These are phyloP conservation scores for Sugiyamaella boreocaroliniensis DNA, from an alignment of 805 yeast species.

Conservation along the genomic window DNA sequence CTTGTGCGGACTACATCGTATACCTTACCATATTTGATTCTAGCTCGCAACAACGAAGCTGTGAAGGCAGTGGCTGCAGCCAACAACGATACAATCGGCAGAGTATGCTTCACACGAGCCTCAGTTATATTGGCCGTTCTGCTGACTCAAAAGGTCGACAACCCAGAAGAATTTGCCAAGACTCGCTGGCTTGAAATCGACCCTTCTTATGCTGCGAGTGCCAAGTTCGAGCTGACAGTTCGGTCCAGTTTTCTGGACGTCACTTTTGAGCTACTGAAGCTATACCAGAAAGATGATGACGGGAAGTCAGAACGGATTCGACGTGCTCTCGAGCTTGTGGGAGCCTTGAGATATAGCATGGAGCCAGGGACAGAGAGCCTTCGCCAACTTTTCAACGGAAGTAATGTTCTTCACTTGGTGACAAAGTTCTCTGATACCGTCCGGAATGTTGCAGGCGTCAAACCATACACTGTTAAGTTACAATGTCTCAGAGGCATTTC, in stretches of 20 bases:
- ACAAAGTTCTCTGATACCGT: constrained; percentile 66
- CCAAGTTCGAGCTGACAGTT: background rate
- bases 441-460: constrained; percentile 63
- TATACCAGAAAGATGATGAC: constrained; percentile 29
- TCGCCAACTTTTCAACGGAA: constrained; percentile 39
- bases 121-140: constrained; percentile 53
- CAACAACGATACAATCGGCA: constrained; percentile 37
- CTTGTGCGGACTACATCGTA: constrained; percentile 61
- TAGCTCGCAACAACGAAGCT: constrained; percentile 55
- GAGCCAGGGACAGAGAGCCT: constrained; percentile 8
- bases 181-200: constrained; percentile 48
- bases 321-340: constrained; percentile 3
- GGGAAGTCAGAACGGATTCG: background rate
- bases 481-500: constrained; percentile 69
- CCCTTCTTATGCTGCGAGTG: constrained; percentile 38
- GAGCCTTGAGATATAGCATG: constrained; percentile 12
- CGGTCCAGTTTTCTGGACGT: constrained; percentile 23
- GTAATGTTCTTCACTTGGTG: constrained; percentile 60
- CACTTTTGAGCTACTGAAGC: constrained; percentile 35
- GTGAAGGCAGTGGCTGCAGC: constrained; percentile 55
- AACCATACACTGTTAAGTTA: constrained; percentile 65
- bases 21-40: constrained; percentile 70
- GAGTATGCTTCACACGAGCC: constrained; percentile 44
- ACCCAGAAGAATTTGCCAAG: constrained; percentile 46
- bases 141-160: constrained; percentile 43